A percentile compares a stretch with the other conserved stretches of the same genome.
These are phyloP conservation scores for Termitomyces sp. DNA, from an alignment of 768 basidiomycete genomes.

Conservation along the genomic window DNA sequence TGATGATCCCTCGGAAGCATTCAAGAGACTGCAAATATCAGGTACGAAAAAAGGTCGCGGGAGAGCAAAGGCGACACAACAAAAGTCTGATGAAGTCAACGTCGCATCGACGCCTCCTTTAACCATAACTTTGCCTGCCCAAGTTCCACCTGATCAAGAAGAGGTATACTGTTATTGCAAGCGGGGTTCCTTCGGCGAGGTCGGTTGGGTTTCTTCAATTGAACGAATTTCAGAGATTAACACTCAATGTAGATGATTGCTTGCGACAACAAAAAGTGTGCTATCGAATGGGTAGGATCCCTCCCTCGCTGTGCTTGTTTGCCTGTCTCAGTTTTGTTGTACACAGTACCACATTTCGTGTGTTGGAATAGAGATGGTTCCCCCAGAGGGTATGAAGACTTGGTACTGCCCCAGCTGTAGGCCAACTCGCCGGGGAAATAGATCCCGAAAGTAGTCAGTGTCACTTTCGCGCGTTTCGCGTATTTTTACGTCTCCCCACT, in stretches of 20 bases:
- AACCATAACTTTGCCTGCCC: slow-evolving; percentile 37
- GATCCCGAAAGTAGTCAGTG: slow-evolving; percentile 20
- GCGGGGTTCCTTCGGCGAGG: slow-evolving; percentile 77
- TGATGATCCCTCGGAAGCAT: slow-evolving; percentile 5
- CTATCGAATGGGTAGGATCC: slow-evolving; percentile 77
- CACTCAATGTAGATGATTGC: slow-evolving; percentile 69
- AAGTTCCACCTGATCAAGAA: slow-evolving; percentile 27
- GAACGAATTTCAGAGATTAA: slow-evolving; percentile 8
- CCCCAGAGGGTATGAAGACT: slow-evolving; percentile 49
- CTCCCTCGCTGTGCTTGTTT: background rate
- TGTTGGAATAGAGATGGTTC: slow-evolving; percentile 50
- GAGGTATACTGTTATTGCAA: slow-evolving; percentile 80
- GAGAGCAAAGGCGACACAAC: slow-evolving; percentile 22
- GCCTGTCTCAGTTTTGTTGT: slow-evolving; percentile 1
- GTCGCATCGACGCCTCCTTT: slow-evolving; percentile 23
- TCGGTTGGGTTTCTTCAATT: slow-evolving; percentile 32
- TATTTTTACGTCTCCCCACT: background rate
- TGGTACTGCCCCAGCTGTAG: slow-evolving; percentile 77
- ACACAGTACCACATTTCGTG: slow-evolving; percentile 73
- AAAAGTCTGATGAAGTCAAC: slow-evolving; percentile 12
- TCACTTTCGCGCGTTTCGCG: background rate
- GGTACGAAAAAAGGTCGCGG: slow-evolving; percentile 17
- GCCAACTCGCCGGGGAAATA: slow-evolving; percentile 32
- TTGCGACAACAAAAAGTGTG: slow-evolving; percentile 73
- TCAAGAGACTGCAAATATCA: slow-evolving; percentile 8